Base-by-base conservation (phyloP, 768 basidiomycete genomes). In the Dioszegia hungarica region DNA sequence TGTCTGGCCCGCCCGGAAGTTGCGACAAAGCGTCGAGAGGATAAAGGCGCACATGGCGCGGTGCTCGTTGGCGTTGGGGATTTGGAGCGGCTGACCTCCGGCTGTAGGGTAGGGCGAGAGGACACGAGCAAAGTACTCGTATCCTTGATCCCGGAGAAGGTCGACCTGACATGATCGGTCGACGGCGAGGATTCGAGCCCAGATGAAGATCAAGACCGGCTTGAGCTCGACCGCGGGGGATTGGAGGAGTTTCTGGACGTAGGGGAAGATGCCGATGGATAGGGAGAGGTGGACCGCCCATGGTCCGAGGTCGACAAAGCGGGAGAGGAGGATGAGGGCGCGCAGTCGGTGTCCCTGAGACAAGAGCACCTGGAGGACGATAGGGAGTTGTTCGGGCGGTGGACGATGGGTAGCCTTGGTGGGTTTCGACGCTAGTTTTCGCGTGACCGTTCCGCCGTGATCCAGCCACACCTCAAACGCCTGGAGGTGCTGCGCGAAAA, bases 391-490 rank as follows among this genome's bases (percentile, higher is more conserved):
- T 68, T 94, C 92, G 11, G 95, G 95, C 5, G 93, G 92, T 67
- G 90, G 89, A 36, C 90, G 85, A 8, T 89, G 89, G 5, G 89
- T 87, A 20, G 88, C 81, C 61, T 85, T 82, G 37, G 36, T 37
- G 55, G 52, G 31, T 47, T 51, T 38, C 40, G 36, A 50, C 9
- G 80, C 62, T 27, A 77, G 67, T 55, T 80, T 75, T 37, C 62
- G 65, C 0, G 67, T 66, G 0, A 69, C 63, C 17, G 68, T 59
- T 17, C 74, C 90, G 17, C 93, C 91, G 43, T 93, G 84, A 4
- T 90, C 90, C 62, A 99, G 90, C 95, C 94, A 99, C 25, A 98
- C 90, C 71, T 97, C 90, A 67, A 99, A 98, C 1, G 94, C 95
- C 0, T 90, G 93, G 24, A 99, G 82, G 69, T 97, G 93, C 68